Conservation (phyloP, 2,329 filamentous ascomycete species). For the Fusarium secorum region DNA sequence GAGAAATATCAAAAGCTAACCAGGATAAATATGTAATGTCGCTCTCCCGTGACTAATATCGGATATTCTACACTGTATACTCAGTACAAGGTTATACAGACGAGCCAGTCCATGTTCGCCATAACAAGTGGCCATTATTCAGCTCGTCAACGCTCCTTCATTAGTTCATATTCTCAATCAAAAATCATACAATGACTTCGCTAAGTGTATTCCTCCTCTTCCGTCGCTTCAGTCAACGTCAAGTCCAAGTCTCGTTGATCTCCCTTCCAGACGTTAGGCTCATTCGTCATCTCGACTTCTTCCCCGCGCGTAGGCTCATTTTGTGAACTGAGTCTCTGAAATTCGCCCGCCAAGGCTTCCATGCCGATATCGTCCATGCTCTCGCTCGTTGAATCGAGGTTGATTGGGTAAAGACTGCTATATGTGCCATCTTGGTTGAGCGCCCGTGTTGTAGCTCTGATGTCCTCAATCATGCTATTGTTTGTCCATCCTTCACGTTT, state of each 20-base stretch:
- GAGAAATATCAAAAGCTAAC: fast-evolving
- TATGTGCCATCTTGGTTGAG: neutral
- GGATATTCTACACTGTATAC: neutral
- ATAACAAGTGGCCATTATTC: neutral
- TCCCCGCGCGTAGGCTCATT: neutral
- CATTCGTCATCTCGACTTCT: neutral
- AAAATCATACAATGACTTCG: neutral
- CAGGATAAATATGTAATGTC: neutral
- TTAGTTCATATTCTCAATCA: neutral
- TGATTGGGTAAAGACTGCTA: slow-evolving; percentile 16
- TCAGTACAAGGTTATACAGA: neutral
- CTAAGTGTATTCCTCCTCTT: neutral
- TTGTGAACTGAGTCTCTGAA: neutral
- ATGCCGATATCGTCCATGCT: slow-evolving; percentile 6
- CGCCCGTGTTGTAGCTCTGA: neutral
- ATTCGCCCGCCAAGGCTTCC: slow-evolving; percentile 1
- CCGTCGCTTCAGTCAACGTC: slow-evolving; percentile 18
- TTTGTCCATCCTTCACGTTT: neutral
- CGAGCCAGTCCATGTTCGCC: neutral
- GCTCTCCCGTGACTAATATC: neutral
- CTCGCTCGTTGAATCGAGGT: neutral
- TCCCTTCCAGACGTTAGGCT: slow-evolving; percentile 1
- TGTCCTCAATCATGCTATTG: slow-evolving; percentile 4
- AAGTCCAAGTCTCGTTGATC: slow-evolving; percentile 3
- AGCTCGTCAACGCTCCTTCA: neutral